Evolutionary conservation across 2,329 filamentous ascomycete species (phyloP), one percentile per base, ranked within the genome.

Genomic region (Onygenales sp.): DNA sequence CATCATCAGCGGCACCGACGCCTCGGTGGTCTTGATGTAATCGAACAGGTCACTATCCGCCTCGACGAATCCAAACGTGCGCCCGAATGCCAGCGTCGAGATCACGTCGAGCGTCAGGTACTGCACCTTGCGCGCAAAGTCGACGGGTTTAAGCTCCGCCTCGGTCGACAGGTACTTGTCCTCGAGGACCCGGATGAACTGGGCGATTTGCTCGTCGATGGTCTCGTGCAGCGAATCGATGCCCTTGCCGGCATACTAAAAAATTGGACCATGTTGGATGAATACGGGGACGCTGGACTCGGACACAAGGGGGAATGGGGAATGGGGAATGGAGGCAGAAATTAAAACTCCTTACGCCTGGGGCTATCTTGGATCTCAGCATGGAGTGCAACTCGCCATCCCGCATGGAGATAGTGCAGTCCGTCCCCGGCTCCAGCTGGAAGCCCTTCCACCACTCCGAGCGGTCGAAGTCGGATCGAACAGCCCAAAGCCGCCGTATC

Each of bases 101-200:
- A 83, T 79, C 41, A 80, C 74, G 54, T 83, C 80, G 4, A 82
- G 65, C 0, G 78, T 79, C 52, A 82, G 76, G 65, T 72, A 81
- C 43, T 79, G 76, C 2, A 73, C 70, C 55, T 78, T 77, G 5
- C 66, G 65, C 2, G 70, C 74, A 50, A 77, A 61, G 54, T 81
- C 77, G 59, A 80, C 58, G 1, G 66, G 62, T 7, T 58, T 53
- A 7, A 63, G 36, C 13, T 54, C 51, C 13, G 47, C 64, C 36
- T 66, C 62, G 11, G 57, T 67, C 4, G 66, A 68, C 4, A 73
- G 65, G 39, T 77, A 75, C 57, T 76, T 77, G n/a, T 57, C 60
- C 54, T 74, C 69, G 39, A 82, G 73, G 7, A 81, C 67, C 6
- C 69, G 59, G 33, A 82, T 58, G 1, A 80, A 62, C 9, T 77